A percentile compares a stretch with the other conserved stretches of the same genome.
These are phyloP conservation scores for Fusarium sp. DNA, from an alignment of 2,329 filamentous ascomycete species.

Conservation along the genomic window DNA sequence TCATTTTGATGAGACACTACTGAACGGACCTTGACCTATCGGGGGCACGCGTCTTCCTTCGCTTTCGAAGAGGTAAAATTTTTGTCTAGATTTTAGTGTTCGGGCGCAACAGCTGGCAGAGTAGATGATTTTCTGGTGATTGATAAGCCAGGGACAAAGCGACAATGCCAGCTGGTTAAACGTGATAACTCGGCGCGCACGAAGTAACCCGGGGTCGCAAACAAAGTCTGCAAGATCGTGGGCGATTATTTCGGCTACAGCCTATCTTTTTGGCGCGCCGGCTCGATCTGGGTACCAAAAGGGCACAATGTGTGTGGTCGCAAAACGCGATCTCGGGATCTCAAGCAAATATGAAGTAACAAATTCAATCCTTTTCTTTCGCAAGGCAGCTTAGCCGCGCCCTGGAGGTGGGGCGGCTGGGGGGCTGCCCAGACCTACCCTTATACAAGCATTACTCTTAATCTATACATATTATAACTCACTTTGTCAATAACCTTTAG, in stretches of 20 bases:
- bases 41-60: not conserved
- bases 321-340: constrained; percentile 19
- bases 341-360: constrained; percentile 10
- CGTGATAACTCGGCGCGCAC: not conserved
- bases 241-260: not conserved
- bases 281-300: constrained; percentile 1
- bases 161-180: not conserved
- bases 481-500: no score
- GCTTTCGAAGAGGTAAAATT: not conserved
- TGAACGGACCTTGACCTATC: not conserved
- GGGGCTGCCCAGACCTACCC: no score
- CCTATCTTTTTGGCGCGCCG: not conserved
- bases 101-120: not conserved
- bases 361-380: constrained; percentile 7
- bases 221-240: not conserved
- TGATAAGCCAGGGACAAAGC: not conserved
- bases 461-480: no score
- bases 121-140: not conserved
- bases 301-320: constrained; percentile 1
- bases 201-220: not conserved
- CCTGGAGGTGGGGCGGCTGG: no score
- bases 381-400: no score
- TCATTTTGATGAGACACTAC: constrained; percentile 42
- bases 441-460: no score
- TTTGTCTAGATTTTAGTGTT: not conserved